Evolutionary conservation across 225 moss, liverwort and hornwort genomes (phyloP).

Genomic region (Pseudisothecium myosuroides): DNA sequence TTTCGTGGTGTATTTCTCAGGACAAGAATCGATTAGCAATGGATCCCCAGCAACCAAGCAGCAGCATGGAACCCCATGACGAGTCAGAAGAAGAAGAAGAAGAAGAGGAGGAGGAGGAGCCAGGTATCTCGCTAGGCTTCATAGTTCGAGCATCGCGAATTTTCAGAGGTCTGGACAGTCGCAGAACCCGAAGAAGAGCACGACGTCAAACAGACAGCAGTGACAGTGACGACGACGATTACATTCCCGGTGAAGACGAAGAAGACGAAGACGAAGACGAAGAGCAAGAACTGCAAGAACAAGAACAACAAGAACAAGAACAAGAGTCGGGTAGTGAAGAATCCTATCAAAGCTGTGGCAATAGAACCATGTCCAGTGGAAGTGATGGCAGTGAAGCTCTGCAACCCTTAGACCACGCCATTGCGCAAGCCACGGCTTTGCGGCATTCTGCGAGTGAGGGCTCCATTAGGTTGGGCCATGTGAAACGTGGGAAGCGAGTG

Average conservation of each 20-base stretch:
- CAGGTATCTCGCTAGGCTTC: neutral
- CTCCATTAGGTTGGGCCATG: constrained; percentile 38
- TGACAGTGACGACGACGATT: constrained; percentile 5
- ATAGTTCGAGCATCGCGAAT: neutral
- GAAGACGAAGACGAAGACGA: neutral
- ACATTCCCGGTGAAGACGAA: neutral
- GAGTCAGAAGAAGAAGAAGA: neutral
- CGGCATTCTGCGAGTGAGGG: constrained; percentile 37
- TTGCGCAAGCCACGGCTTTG: constrained; percentile 33
- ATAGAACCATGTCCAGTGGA: neutral
- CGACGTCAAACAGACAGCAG: neutral
- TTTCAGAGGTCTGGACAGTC: neutral
- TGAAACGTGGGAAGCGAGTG: constrained; percentile 34
- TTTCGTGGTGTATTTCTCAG: neutral
- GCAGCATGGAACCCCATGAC: constrained; percentile 1
- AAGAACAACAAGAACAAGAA: neutral
- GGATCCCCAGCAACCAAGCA: neutral
- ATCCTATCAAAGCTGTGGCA: neutral
- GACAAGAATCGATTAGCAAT: neutral
- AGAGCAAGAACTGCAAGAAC: neutral
- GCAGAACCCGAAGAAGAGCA: neutral
- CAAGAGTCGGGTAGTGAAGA: neutral
- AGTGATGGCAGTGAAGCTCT: constrained; percentile 1
- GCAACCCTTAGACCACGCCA: constrained; percentile 19
- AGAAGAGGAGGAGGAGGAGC: neutral